A percentile compares a stretch with the other conserved stretches of the same genome.
phyloP scores from a whole-genome alignment of 2,329 filamentous ascomycete species.

The Sporothrix curviconia region DNA sequence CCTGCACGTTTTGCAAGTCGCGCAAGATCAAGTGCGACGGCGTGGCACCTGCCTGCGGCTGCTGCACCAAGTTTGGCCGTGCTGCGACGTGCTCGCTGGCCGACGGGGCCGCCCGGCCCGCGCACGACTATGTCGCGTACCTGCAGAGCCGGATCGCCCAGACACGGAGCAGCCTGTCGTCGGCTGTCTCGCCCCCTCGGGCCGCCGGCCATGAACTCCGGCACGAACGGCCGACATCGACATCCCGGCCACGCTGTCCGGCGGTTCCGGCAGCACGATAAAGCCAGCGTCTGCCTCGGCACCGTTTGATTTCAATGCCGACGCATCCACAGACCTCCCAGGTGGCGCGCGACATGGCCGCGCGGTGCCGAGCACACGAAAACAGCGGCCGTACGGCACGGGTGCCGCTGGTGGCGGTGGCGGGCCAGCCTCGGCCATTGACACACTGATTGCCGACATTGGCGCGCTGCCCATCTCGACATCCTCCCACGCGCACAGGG shows the following conservation, averaged over 20 bases:
- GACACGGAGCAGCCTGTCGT: neutral
- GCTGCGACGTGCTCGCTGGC: constrained; percentile 20
- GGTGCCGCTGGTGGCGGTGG: too few relatives aligned
- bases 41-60: constrained; percentile 19
- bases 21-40: constrained; percentile 24
- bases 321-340: neutral
- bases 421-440: constrained; percentile 14
- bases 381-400: neutral
- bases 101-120: constrained; percentile 8
- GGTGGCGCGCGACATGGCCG: neutral
- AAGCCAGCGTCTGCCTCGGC: too few relatives aligned
- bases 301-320: neutral
- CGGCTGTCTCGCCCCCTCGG: neutral
- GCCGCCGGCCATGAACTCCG: neutral
- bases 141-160: constrained; percentile 19
- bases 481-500: constrained; percentile 5
- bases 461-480: constrained; percentile 21
- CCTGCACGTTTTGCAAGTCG: constrained; percentile 23
- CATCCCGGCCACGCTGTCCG: neutral
- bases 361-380: neutral
- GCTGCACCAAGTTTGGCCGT: constrained; percentile 22
- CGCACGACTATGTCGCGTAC: constrained; percentile 21
- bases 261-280: too few relatives aligned
- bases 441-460: constrained; percentile 23
- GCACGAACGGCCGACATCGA: neutral